Evolutionary conservation across 2,329 filamentous ascomycete genomes (phyloP), one percentile per base, ranked within the genome.

Genomic region (Fusarium setosum): DNA sequence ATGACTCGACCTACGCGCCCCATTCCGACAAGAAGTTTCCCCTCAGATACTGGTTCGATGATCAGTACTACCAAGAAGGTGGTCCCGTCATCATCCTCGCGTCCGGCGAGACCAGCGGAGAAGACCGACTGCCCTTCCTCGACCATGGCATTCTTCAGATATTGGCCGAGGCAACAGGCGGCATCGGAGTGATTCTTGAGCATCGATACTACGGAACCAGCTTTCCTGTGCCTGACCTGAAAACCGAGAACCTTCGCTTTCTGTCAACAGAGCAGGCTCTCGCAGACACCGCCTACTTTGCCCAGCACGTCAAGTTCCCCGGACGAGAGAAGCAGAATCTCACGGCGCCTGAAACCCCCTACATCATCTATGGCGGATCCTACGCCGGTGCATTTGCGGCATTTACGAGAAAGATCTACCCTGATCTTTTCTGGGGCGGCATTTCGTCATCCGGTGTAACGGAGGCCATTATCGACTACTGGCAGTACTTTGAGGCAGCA

Each of bases 201-300:
- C 93, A 97, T 73, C 88, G 93, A 26, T 97, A 96, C 82, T 97
- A 97, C 73, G 93, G 93, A 56, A 84, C 83, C 12, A 94, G 91
- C 74, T 89, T 90, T 54, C 92, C 93, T 0, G 86, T 87, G 0
- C 75, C 83, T 1, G 85, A 94, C 71, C 82, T 95, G 38, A 83
- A 78, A 68, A 90, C 88, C 0, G 80, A 91, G 73, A 94, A 87
- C 69, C 79, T 96, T 65, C 89, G 93, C 4, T 97, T 96, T 81
- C 80, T 97, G 72, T 90, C 92, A 1, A 96, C 93, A 0, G 91
- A 94, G 69, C 93, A 97, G 75, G 89, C 93, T 0, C 75, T 96
- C 35, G 93, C 92, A 8, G 93, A 97, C 74, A 88, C 90, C 40
- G 92, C 88, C 3, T 96, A 92, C 77, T 96, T 97, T 77, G 92